These are phyloP conservation scores for Alternaria tenuissima DNA, from an alignment of 2,329 filamentous ascomycete genomes.

Conservation along the genomic window DNA sequence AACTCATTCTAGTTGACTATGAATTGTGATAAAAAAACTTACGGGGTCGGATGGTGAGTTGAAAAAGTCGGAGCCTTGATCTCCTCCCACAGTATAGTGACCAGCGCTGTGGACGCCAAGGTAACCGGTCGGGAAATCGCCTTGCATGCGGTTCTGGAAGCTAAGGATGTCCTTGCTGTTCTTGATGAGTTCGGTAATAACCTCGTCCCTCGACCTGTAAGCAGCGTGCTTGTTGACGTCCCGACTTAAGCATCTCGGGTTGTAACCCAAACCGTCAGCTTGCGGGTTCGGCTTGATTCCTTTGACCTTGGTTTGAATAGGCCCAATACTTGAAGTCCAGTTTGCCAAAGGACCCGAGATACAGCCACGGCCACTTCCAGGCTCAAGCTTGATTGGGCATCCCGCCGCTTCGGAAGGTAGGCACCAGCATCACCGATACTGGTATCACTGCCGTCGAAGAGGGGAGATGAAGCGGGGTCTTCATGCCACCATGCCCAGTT, in stretches of 20 bases:
- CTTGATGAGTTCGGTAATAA: constrained; percentile 31
- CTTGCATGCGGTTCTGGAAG: constrained; percentile 52
- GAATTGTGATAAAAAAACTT: background rate
- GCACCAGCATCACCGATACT: constrained; percentile 57
- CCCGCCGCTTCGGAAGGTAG: constrained; percentile 17
- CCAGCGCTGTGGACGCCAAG: constrained; percentile 56
- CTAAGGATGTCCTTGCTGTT: constrained; percentile 31
- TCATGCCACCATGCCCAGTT: constrained; percentile 60
- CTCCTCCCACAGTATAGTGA: constrained; percentile 45
- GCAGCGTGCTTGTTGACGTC: constrained; percentile 40
- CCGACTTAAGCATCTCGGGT: constrained; percentile 50
- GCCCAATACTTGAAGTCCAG: constrained; percentile 55
- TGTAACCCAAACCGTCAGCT: constrained; percentile 34
- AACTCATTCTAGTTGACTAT: accelerated
- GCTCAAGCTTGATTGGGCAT: constrained; percentile 1
- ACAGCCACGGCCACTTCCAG: constrained; percentile 64
- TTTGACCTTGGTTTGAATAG: constrained; percentile 50
- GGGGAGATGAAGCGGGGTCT: constrained; percentile 56
- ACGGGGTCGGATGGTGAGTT: constrained; percentile 55
- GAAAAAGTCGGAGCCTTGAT: constrained; percentile 47
- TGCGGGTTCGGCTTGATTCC: constrained; percentile 39
- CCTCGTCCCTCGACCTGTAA: constrained; percentile 30
- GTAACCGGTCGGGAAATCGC: constrained; percentile 18
- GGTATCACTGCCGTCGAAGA: constrained; percentile 64
- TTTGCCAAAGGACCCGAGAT: constrained; percentile 61